Conservation (phyloP, 2,329 filamentous ascomycete species). For the Aspergillus fijiensis region DNA sequence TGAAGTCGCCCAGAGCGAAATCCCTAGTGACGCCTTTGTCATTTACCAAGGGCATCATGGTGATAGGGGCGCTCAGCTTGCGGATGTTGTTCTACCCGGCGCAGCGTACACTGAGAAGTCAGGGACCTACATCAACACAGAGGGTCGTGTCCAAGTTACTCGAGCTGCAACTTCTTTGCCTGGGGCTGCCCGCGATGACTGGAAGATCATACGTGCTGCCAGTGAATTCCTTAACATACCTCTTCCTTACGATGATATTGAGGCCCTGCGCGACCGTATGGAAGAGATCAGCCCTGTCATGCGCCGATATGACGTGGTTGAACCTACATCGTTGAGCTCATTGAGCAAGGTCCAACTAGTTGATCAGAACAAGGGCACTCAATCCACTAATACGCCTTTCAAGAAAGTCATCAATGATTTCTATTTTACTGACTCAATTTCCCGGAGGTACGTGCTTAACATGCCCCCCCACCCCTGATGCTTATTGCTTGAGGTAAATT, state of each 20-base stretch:
- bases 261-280: slow-evolving; percentile 87
- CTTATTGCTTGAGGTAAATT: not conserved
- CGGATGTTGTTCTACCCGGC: slow-evolving; percentile 89
- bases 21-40: slow-evolving; percentile 94
- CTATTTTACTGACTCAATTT: slow-evolving; percentile 97
- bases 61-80: slow-evolving; percentile 87
- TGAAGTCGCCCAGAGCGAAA: slow-evolving; percentile 78
- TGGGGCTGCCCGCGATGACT: slow-evolving; percentile 89
- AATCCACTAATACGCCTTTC: slow-evolving; percentile 69
- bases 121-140: slow-evolving; percentile 95
- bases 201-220: slow-evolving; percentile 95
- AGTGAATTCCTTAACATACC: slow-evolving; percentile 87
- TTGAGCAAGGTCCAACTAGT: slow-evolving; percentile 93
- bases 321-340: slow-evolving; percentile 70
- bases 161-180: slow-evolving; percentile 85
- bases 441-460: slow-evolving; percentile 70
- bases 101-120: slow-evolving; percentile 97
- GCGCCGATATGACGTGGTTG: slow-evolving; percentile 84
- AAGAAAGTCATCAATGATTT: slow-evolving; percentile 92
- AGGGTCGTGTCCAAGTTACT: slow-evolving; percentile 92
- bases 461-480: not conserved
- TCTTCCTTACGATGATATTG: slow-evolving; percentile 90
- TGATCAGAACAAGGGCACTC: slow-evolving; percentile 89
- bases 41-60: slow-evolving; percentile 98
- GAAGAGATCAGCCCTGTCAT: slow-evolving; percentile 89